Evolutionary conservation across 345 rosid species (phyloP).

Genomic region (Eucalyptus camaldulensis): DNA sequence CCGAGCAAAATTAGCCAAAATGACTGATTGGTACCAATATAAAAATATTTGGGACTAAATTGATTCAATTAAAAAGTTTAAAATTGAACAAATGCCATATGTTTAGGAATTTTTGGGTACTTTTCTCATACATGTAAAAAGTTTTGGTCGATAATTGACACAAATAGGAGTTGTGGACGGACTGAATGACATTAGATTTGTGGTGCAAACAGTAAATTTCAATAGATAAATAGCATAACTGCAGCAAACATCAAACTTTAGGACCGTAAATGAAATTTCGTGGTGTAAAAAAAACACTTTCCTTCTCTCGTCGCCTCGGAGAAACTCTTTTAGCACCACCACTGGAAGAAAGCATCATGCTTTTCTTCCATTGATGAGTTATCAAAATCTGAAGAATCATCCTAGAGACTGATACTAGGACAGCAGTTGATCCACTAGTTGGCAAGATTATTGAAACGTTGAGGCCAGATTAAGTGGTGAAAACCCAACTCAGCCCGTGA

Average conservation of each 20-base stretch:
- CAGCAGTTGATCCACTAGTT: background rate
- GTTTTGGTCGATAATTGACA: fast-evolving
- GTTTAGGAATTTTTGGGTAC: no score
- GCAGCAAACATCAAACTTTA: fast-evolving
- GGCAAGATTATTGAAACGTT: fast-evolving
- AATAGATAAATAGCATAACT: background rate
- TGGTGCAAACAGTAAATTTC: background rate
- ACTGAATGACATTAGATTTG: background rate
- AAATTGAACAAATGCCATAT: no score
- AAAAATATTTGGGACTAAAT: fast-evolving
- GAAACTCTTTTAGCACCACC: background rate
- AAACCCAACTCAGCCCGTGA: background rate
- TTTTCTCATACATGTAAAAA: no score
- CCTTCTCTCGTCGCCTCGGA: background rate
- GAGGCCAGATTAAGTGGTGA: background rate
- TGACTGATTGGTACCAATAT: fast-evolving
- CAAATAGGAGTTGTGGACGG: background rate
- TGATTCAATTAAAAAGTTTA: no score
- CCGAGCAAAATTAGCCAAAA: fast-evolving
- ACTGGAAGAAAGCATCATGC: background rate
- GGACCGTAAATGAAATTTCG: background rate
- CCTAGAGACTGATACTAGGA: background rate
- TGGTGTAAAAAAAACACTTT: fast-evolving
- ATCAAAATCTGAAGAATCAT: no score
- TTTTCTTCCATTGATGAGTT: background rate